Conservation (phyloP, 345 rosid species). For the Acer saccharum region DNA sequence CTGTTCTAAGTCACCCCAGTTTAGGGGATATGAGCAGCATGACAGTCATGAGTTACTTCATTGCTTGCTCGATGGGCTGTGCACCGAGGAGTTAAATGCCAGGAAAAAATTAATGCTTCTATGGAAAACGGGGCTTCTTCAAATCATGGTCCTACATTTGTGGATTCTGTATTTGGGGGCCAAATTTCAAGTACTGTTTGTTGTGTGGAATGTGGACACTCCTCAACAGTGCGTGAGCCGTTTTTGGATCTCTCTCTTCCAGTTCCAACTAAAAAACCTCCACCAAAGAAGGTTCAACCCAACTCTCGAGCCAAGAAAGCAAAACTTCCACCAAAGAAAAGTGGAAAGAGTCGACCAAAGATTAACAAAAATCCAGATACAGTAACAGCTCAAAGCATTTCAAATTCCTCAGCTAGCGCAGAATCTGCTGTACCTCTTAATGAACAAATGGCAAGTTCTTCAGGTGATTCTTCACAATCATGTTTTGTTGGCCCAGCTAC, state of each 20-base stretch:
- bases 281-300: conserved; percentile 56
- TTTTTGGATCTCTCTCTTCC: conserved; percentile 94
- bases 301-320: conserved; percentile 66
- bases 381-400: conserved; percentile 28
- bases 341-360: conserved; percentile 47
- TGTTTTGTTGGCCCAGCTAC: conserved; percentile 27
- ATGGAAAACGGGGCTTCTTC: conserved; percentile 34
- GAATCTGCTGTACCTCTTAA: conserved; percentile 22
- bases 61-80: conserved; percentile 81
- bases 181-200: conserved; percentile 81
- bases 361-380: conserved; percentile 44
- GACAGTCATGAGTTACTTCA: conserved; percentile 95
- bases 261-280: conserved; percentile 78
- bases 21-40: conserved; percentile 92
- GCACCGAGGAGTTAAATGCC: conserved; percentile 67
- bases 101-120: conserved; percentile 45
- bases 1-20: conserved; percentile 86
- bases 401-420: conserved; percentile 29
- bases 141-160: conserved; percentile 53
- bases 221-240: conserved; percentile 88
- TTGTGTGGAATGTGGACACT: conserved; percentile 84
- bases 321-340: conserved; percentile 68
- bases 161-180: conserved; percentile 87
- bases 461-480: conserved; percentile 29
- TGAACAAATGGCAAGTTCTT: conserved; percentile 29